Evolutionary conservation across 2,329 filamentous ascomycete species (phyloP).

Genomic region (Fusarium aywerte): DNA sequence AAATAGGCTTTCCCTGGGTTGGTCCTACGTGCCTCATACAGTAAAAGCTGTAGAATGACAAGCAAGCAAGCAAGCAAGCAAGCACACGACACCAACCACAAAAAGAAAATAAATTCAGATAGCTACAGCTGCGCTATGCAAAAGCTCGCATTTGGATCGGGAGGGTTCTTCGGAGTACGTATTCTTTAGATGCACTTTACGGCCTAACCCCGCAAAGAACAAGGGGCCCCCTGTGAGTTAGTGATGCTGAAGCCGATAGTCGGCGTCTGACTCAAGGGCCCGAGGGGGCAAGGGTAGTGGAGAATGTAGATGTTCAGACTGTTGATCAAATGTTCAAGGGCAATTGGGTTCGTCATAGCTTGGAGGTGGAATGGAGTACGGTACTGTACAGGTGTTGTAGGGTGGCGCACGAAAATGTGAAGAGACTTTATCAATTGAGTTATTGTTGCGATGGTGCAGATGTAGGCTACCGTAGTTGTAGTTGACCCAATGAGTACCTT

Average conservation of each 20-base stretch:
- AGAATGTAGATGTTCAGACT: background rate
- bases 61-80: background rate
- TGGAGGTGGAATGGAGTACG: slow-evolving; percentile 1
- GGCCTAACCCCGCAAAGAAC: slow-evolving; percentile 14
- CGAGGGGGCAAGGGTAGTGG: slow-evolving; percentile 4
- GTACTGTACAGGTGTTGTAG: background rate
- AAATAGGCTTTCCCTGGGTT: background rate
- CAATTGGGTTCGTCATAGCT: slow-evolving; percentile 10
- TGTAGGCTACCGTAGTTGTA: no score
- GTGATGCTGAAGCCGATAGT: slow-evolving; percentile 4
- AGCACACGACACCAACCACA: background rate
- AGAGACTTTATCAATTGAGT: background rate
- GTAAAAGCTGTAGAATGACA: background rate
- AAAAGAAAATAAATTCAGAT: background rate
- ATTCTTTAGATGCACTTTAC: background rate
- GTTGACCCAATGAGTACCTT: background rate
- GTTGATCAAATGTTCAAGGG: slow-evolving; percentile 6
- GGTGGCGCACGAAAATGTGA: background rate
- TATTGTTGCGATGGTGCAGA: background rate
- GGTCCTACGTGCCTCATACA: background rate
- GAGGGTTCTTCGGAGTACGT: background rate
- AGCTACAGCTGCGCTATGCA: background rate
- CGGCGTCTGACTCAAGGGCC: slow-evolving; percentile 11
- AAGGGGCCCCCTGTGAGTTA: slow-evolving; percentile 7
- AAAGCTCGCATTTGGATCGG: background rate